These are phyloP conservation scores for Rhododendron ferrugineum DNA, from an alignment of 148 eudicot genomes.

Conservation along the genomic window DNA sequence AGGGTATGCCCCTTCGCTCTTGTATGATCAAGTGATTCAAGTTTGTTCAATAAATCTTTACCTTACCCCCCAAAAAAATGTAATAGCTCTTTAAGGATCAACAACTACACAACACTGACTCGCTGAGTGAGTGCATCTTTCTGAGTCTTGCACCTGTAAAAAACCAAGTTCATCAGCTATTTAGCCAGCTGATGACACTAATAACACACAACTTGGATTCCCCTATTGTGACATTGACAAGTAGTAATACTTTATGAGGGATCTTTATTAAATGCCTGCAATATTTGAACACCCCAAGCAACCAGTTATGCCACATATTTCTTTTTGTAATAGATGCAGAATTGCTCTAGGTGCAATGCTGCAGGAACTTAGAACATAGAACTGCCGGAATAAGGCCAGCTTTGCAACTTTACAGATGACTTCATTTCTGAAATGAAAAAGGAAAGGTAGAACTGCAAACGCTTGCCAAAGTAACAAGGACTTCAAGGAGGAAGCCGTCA, in stretches of 20 bases:
- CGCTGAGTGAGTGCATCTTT: conserved; percentile 35
- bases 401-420: not conserved
- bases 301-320: not conserved
- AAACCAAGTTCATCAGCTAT: not conserved
- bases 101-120: conserved; percentile 24
- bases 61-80: not conserved
- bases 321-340: not conserved
- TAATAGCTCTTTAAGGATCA: not conserved
- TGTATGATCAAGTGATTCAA: too few species aligned
- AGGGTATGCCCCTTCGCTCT: too few species aligned
- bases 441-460: not conserved
- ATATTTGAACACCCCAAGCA: not conserved
- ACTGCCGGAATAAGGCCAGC: not conserved
- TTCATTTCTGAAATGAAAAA: not conserved
- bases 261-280: not conserved
- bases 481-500: conserved; percentile 8
- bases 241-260: not conserved
- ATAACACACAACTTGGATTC: not conserved
- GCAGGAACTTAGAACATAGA: not conserved
- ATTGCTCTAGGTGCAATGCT: not conserved
- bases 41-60: too few species aligned
- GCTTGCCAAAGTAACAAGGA: not conserved
- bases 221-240: not conserved
- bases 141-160: conserved; percentile 58
- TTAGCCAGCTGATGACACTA: not conserved